A percentile compares a stretch with the other conserved stretches of the same genome.
phyloP scores from a whole-genome alignment of 805 yeast species.

The Saccharomycopsis vini region DNA sequence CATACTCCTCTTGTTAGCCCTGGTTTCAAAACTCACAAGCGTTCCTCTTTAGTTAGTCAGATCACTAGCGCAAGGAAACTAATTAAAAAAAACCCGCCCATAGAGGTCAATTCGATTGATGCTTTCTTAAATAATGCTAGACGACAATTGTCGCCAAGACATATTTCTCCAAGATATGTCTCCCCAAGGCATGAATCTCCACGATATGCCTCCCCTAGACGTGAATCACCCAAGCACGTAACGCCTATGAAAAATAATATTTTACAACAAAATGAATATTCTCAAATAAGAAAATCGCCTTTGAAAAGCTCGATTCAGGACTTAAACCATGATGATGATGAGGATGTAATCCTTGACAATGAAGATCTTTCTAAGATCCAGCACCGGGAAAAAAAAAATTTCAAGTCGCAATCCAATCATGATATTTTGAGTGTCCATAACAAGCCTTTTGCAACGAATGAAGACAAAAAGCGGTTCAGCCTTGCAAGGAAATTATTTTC shows the following conservation, averaged over 20 bases:
- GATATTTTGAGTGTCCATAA: background rate
- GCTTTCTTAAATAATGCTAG: background rate
- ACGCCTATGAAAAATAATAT: background rate
- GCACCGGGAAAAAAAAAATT: background rate
- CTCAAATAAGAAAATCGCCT: too few relatives aligned
- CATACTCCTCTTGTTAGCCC: constrained; percentile 17
- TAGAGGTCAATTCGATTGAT: background rate
- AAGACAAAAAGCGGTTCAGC: constrained; percentile 1
- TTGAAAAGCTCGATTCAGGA: too few relatives aligned
- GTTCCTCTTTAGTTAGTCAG: constrained; percentile 18
- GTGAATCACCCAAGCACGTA: too few relatives aligned
- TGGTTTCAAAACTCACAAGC: constrained; percentile 13
- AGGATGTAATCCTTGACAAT: constrained; percentile 8
- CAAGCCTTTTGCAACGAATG: background rate
- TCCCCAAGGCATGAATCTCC: too few relatives aligned
- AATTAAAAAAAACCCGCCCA: constrained; percentile 4
- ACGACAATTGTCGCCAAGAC: too few relatives aligned
- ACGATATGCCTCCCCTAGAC: too few relatives aligned
- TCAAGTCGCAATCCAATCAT: background rate
- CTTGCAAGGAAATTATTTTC: background rate
- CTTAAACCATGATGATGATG: constrained; percentile 5
- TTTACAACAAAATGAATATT: background rate
- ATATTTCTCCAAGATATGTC: too few relatives aligned
- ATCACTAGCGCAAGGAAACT: constrained; percentile 9
- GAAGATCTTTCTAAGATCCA: constrained; percentile 11